Base-by-base conservation (phyloP, 1,284 basidiomycete genomes). In the Malassezia slooffiae region DNA sequence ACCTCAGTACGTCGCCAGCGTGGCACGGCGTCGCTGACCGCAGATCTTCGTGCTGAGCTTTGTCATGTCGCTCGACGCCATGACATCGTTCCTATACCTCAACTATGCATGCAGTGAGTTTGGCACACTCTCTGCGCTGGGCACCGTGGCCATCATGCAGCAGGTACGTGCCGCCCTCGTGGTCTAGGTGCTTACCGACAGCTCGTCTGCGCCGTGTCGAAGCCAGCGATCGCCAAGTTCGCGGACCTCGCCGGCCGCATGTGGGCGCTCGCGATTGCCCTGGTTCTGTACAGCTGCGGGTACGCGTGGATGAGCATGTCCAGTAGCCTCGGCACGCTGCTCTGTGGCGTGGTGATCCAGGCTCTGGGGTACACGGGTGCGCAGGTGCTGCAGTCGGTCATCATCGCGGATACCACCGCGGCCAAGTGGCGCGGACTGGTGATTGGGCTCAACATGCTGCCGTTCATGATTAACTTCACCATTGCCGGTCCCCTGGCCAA, bases 141-240 rank as follows among this genome's bases (percentile, higher is more conserved):
- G 59, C 47, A 68, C 65, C 11, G 58, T 68, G 3, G 53, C 58
- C 5, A 68, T 68, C 33, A 58, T 60, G 16, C 65, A 68, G 58
- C 46, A n/a, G n/a, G n/a, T 26, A 26, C 24, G 24, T 26, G 24
- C 12, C 7, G 7, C 7, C 24, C 7, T n/a, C n/a, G n/a, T n/a
- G n/a, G n/a, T n/a, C n/a, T n/a, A n/a, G n/a, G n/a, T n/a, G n/a
- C n/a, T n/a, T n/a, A n/a, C n/a, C 24, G 24, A 12, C 61, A 68
- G 48, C 57, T 68, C 46, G 51, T 75, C 44, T 73, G 79, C 47
- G 79, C 79, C 17, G 75, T 80, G 34, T 77, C 82, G 27, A 86
- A 86, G 71, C 84, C 84, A 19, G 75, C 84, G 34, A 80, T 84
- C 57, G 84, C 83, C 3, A 85, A 85, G 70, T 70, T 85, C 26